These are phyloP conservation scores for Thamnidium elegans DNA, from an alignment of 192 early-diverging fungal species.

Conservation along the genomic window DNA sequence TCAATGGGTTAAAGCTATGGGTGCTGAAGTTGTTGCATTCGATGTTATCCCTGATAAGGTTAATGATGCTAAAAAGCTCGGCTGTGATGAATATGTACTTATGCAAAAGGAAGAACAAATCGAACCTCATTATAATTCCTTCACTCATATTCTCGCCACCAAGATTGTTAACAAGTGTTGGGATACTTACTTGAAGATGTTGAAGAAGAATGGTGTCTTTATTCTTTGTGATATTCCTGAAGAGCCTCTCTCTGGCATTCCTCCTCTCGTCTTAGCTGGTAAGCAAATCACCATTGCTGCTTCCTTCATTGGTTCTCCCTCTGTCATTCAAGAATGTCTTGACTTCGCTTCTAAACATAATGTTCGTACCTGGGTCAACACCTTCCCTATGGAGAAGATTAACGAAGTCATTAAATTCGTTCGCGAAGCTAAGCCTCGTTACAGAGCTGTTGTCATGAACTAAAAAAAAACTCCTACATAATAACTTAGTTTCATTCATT, in stretches of 20 bases:
- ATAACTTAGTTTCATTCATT: not conserved
- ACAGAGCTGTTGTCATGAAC: conserved; percentile 71
- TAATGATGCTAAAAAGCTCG: conserved; percentile 54
- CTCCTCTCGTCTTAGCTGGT: conserved; percentile 38
- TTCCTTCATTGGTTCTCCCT: conserved; percentile 63
- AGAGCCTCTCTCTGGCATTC: conserved; percentile 41
- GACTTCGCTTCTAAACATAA: conserved; percentile 62
- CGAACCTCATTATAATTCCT: conserved; percentile 7
- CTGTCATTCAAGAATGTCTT: conserved; percentile 60
- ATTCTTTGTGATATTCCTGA: conserved; percentile 66
- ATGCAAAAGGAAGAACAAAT: conserved; percentile 11
- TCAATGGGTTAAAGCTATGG: conserved; percentile 55
- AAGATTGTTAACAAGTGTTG: conserved; percentile 16
- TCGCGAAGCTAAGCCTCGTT: conserved; percentile 60
- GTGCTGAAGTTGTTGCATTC: conserved; percentile 49
- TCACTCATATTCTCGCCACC: conserved; percentile 16
- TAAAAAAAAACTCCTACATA: conserved; percentile 22
- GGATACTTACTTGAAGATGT: conserved; percentile 15
- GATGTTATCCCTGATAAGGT: conserved; percentile 53
- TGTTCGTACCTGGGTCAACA: conserved; percentile 62
- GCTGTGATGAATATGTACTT: conserved; percentile 49
- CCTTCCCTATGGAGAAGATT: conserved; percentile 58
- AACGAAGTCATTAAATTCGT: conserved; percentile 63
- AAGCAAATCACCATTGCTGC: conserved; percentile 56
- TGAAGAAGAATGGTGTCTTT: conserved; percentile 47